Evolutionary conservation across 1,284 basidiomycete species (phyloP).

Genomic region (Lentinus polychrous): DNA sequence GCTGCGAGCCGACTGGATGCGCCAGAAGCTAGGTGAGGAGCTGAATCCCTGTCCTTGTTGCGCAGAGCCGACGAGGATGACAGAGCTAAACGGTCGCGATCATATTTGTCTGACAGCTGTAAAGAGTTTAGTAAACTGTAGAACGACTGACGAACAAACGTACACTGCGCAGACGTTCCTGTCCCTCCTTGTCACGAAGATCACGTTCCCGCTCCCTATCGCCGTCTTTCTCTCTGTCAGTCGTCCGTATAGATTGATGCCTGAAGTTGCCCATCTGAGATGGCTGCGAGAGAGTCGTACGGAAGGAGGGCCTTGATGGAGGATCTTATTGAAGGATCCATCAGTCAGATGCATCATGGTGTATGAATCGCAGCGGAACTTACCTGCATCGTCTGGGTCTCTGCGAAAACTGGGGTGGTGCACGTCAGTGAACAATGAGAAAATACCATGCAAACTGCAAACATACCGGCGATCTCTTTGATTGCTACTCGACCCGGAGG

Average conservation of each 20-base stretch:
- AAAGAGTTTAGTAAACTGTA: constrained; percentile 10
- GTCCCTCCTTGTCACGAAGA: constrained; percentile 63
- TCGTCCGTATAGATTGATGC: constrained; percentile 69
- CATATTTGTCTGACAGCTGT: constrained; percentile 78
- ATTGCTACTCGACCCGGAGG: constrained; percentile 37
- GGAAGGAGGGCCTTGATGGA: constrained; percentile 58
- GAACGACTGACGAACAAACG: constrained; percentile 23
- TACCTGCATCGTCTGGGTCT: constrained; percentile 68
- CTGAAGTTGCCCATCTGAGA: constrained; percentile 88
- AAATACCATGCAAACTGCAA: constrained; percentile 9
- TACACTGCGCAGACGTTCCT: constrained; percentile 68
- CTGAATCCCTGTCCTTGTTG: constrained; percentile 61
- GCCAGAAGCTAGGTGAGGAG: constrained; percentile 49
- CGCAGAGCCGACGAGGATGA: constrained; percentile 38
- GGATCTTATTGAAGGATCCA: constrained; percentile 31
- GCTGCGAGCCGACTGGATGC: constrained; percentile 37
- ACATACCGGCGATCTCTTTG: constrained; percentile 57
- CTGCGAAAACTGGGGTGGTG: constrained; percentile 53
- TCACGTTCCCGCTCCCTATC: constrained; percentile 66
- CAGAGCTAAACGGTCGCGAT: constrained; percentile 68
- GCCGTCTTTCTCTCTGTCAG: constrained; percentile 51
- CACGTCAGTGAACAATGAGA: constrained; percentile 13
- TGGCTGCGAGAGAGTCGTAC: constrained; percentile 66
- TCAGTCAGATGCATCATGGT: no score
- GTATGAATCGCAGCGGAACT: constrained; percentile 12